A percentile compares a stretch with the other conserved stretches of the same genome.
These are phyloP conservation scores for Ustilago nuda DNA, from an alignment of 1,284 basidiomycete species.

Conservation along the genomic window DNA sequence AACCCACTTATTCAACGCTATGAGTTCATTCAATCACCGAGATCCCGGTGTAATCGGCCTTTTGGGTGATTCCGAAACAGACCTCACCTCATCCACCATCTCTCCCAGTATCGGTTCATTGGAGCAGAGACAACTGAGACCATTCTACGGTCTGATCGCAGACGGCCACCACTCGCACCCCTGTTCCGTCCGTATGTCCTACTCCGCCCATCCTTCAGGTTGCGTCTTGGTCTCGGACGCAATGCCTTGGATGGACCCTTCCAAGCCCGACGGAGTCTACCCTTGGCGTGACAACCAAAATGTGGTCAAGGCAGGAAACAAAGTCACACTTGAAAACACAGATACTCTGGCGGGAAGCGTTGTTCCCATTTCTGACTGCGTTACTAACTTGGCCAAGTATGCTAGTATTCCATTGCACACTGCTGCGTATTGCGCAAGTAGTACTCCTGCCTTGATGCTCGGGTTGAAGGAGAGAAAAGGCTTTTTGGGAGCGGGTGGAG, in stretches of 20 bases:
- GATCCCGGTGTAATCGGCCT: constrained; percentile 79
- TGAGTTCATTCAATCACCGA: constrained; percentile 83
- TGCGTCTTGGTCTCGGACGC: constrained; percentile 90
- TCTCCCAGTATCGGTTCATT: background rate
- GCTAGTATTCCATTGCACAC: constrained; percentile 83
- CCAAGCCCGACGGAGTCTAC: constrained; percentile 83
- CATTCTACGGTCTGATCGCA: constrained; percentile 86
- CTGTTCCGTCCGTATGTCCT: constrained; percentile 86
- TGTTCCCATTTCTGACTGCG: constrained; percentile 82
- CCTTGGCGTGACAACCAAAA: constrained; percentile 84
- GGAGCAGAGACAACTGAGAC: background rate
- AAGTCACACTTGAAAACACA: constrained; percentile 84
- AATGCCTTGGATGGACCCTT: constrained; percentile 86
- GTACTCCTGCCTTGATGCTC: constrained; percentile 83
- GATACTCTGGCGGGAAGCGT: constrained; percentile 80
- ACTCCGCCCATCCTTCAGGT: constrained; percentile 82
- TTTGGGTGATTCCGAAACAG: constrained; percentile 75
- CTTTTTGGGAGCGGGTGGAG: constrained; percentile 80
- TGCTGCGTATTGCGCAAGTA: constrained; percentile 85
- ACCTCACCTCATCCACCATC: constrained; percentile 11
- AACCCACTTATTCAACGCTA: constrained; percentile 92
- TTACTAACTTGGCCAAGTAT: constrained; percentile 84
- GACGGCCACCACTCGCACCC: constrained; percentile 92
- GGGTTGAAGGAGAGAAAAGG: constrained; percentile 82
- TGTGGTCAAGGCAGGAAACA: constrained; percentile 83